Base-by-base conservation (phyloP, 2,329 filamentous ascomycete species). In the Verticillium klebahnii region DNA sequence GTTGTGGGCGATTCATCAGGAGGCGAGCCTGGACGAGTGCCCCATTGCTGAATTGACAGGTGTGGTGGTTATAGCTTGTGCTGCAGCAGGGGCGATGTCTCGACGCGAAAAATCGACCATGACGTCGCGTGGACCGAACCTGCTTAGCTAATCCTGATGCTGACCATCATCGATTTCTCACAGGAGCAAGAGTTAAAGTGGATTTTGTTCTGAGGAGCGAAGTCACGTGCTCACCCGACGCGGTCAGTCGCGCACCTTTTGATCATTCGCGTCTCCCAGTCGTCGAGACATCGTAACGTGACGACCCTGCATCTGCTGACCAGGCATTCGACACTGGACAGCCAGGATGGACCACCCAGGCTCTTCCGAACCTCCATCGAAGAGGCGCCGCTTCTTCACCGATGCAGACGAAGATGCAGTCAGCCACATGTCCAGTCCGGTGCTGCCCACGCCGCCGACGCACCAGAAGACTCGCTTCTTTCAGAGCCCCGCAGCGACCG, bases 381-480 rank as follows among this genome's bases (percentile, higher is more conserved):
- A 85, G 70, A 79, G 74, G 65, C 71, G 76, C 62, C 76, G 77
- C 54, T 79, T 83, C 70, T 82, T 83, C 63, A 66, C 71, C 5
- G 77, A 80, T 59, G 65, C 64, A 8, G 67, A 72, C 17, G 70
- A 73, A 40, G 68, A 71, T 32, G 63, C 61, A 52, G 19, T 57
- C 31, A 60, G 59, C 25, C 64, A 63, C 29, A 39, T 64, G 9
- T 64, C 63, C 61, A 56, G n/a, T 57, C 59, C 34, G 32, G 64
- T 40, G 45, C 39, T 65, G 7, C 62, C 62, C 8, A 64, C 62
- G 57, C 62, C 63, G 37, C 62, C 62, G 17, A 54, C 56, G 19
- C 63, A 63, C 14, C 40, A 57, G 45, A 77, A 72, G 69, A 69
- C 73, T 62, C 74, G 76, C 61, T 74, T 77, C 65, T 77, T 78